Base-by-base conservation (phyloP, 352 stramenopile genomes). In the Pythium pyrilobum region DNA sequence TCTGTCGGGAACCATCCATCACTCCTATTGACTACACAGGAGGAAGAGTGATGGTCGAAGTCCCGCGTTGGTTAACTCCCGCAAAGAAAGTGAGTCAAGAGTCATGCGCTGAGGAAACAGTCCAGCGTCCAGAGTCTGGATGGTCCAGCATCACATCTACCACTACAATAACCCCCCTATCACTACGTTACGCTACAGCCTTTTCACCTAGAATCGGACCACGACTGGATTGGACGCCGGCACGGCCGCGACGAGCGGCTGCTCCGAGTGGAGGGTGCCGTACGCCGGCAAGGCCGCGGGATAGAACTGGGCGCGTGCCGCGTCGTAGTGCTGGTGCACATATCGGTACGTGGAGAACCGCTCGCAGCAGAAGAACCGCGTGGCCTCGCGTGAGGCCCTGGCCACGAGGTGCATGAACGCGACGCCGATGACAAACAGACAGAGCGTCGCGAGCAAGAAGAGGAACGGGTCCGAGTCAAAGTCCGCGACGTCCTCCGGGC, bases 361-460 rank as follows among this genome's bases (percentile, higher is more conserved):
- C 47, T 88, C 77, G 43, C 70, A 81, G 59, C 74, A 88, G 55
- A 88, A 83, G 61, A 88, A 85, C 15, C 64, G 60, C 24, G 77
- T 86, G 39, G 72, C 67, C 10, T 61, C 66, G 10, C 66, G 62
- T 7, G 77, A 86, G 18, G 73, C 16, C 43, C 52, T 64, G 10
- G 70, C 74, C 45, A 84, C 60, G 23, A 85, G 34, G 44, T 82
- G 72, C 70, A 87, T 67, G 28, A 76, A 60, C 51, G 73, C 70
- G 50, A 84, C 55, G 29, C 57, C 64, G 58, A 87, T 73, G 39
- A 79, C 65, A 27, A 79, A 77, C 28, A 85, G 36, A 39, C 67
- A 82, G 24, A 62, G 31, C 60, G 57, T 69, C 15, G 69, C 43
- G 38, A 85, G 13, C 48, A 68, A 53, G 45, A 84, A 85, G 11